Conservation (phyloP, 371 early-diverging fungal species). For the Smittium culicis region DNA sequence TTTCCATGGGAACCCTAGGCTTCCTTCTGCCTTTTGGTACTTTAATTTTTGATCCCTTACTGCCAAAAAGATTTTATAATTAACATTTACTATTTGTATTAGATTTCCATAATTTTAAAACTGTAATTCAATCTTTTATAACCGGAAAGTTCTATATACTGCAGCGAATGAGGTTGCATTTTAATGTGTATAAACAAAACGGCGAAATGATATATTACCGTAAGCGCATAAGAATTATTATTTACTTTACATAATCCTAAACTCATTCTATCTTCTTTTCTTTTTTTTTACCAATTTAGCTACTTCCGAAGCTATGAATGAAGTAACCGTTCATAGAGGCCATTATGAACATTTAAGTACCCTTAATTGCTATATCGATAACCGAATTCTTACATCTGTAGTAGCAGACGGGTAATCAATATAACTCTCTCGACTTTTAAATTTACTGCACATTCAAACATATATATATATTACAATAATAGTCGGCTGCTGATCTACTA, state of each 20-base stretch:
- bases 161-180: conserved; percentile 60
- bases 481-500: not conserved
- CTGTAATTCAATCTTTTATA: conserved; percentile 34
- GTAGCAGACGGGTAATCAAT: conserved; percentile 45
- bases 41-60: conserved; percentile 41
- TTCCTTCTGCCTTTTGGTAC: conserved; percentile 77
- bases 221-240: no score
- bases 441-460: not conserved
- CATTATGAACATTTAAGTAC: conserved; percentile 65
- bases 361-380: conserved; percentile 63
- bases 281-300: not conserved
- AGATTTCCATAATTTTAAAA: conserved; percentile 22
- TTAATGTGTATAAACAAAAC: conserved; percentile 41
- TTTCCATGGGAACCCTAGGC: conserved; percentile 83
- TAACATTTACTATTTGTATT: conserved; percentile 6
- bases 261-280: no score
- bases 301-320: conserved; percentile 61
- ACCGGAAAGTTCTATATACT: conserved; percentile 44
- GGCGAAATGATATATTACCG: no score
- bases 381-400: conserved; percentile 65
- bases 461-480: not conserved
- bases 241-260: no score
- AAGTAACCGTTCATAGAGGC: conserved; percentile 77
- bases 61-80: conserved; percentile 7
- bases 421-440: not conserved